Evolutionary conservation across 371 early-diverging fungal genomes (phyloP).

Genomic region (Lichtheimia ramosa): DNA sequence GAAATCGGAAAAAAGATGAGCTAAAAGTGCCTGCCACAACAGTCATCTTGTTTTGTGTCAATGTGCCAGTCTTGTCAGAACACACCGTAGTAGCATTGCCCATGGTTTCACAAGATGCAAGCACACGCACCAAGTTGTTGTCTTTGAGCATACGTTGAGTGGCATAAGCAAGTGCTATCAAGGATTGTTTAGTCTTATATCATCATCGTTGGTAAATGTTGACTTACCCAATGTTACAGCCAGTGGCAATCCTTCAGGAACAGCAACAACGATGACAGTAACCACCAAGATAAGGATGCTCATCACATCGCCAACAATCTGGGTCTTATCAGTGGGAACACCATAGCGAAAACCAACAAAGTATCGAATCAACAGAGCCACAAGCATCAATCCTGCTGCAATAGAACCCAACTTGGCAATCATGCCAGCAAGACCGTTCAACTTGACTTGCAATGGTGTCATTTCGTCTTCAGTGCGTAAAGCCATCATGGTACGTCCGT

Average conservation of each 20-base stretch:
- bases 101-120: constrained; percentile 95
- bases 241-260: constrained; percentile 83
- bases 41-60: constrained; percentile 90
- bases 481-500: constrained; percentile 81
- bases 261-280: constrained; percentile 77
- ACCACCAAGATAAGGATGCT: constrained; percentile 66
- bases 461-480: constrained; percentile 53
- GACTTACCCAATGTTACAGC: constrained; percentile 67
- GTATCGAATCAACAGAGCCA: constrained; percentile 64
- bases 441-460: constrained; percentile 73
- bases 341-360: constrained; percentile 38
- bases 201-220: neutral
- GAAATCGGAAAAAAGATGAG: constrained; percentile 34
- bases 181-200: neutral
- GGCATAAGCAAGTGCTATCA: constrained; percentile 72
- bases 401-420: constrained; percentile 73
- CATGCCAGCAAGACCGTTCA: constrained; percentile 65
- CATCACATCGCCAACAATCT: constrained; percentile 50
- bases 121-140: constrained; percentile 86
- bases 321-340: constrained; percentile 18
- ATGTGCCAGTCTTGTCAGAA: constrained; percentile 90
- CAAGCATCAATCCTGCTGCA: constrained; percentile 68
- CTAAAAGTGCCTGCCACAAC: constrained; percentile 74
- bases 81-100: constrained; percentile 91
- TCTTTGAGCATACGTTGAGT: constrained; percentile 85